These are phyloP conservation scores for Platanthera zijinensis DNA, from an alignment of 106 monocot genomes.

Conservation along the genomic window DNA sequence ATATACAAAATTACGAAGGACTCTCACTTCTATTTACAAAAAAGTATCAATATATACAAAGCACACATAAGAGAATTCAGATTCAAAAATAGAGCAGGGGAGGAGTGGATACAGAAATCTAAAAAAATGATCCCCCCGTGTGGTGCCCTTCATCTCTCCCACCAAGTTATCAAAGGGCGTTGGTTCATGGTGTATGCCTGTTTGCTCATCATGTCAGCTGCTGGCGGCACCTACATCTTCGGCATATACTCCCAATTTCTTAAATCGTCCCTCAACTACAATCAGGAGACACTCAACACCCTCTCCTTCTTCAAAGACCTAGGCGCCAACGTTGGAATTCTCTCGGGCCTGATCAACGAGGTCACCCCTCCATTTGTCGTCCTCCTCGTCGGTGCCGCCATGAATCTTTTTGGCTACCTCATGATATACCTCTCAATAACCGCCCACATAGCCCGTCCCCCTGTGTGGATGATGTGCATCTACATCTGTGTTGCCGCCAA, in stretches of 20 bases:
- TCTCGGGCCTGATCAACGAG: conserved; percentile 48
- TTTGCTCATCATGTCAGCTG: conserved; percentile 37
- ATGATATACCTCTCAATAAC: conserved; percentile 41
- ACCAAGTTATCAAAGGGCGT: conserved; percentile 12
- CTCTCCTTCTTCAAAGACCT: conserved; percentile 56
- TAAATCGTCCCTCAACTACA: conserved; percentile 33
- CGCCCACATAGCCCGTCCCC: conserved; percentile 14
- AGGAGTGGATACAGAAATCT: too few species aligned
- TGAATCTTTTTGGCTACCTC: conserved; percentile 45
- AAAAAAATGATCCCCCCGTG: too few species aligned
- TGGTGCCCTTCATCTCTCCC: background rate
- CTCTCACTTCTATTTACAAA: too few species aligned
- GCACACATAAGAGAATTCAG: too few species aligned
- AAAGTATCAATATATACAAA: too few species aligned
- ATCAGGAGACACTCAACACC: conserved; percentile 58
- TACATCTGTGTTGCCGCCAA: conserved; percentile 43
- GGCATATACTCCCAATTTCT: conserved; percentile 41
- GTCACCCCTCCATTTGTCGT: conserved; percentile 34
- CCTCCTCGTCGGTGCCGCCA: conserved; percentile 27
- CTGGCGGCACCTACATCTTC: conserved; percentile 64
- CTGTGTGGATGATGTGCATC: conserved; percentile 42
- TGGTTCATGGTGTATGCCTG: conserved; percentile 49
- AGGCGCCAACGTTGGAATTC: conserved; percentile 41
- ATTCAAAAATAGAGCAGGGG: too few species aligned
- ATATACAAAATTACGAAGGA: too few species aligned